Conservation (phyloP, 441 rosid genomes). For the Arabidopsis lyrata region DNA sequence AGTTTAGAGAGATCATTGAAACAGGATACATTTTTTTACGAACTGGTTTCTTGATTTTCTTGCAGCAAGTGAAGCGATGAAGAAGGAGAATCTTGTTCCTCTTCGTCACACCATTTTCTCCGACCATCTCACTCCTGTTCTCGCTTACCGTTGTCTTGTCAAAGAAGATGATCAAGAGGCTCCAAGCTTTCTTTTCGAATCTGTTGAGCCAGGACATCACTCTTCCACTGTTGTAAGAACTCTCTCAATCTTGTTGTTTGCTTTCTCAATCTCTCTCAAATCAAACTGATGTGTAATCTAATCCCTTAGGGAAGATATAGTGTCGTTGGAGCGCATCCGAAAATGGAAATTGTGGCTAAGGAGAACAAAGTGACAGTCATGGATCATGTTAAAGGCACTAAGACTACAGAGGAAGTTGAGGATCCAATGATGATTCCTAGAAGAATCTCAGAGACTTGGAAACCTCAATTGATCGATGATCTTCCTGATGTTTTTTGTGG, state of each 20-base stretch:
- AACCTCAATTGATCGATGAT: slow-evolving; percentile 60
- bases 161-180: slow-evolving; percentile 75
- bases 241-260: slow-evolving; percentile 2
- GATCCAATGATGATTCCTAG: slow-evolving; percentile 79
- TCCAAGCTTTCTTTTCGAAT: slow-evolving; percentile 82
- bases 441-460: slow-evolving; percentile 71
- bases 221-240: slow-evolving; percentile 60
- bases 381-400: slow-evolving; percentile 64
- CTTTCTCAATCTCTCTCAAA: not conserved
- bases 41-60: not conserved
- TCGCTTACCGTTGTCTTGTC: slow-evolving; percentile 79
- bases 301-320: slow-evolving; percentile 66
- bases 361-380: slow-evolving; percentile 66
- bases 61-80: slow-evolving; percentile 51
- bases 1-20: not conserved
- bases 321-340: slow-evolving; percentile 77
- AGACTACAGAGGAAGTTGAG: slow-evolving; percentile 63
- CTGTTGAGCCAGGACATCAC: slow-evolving; percentile 65
- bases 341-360: slow-evolving; percentile 74
- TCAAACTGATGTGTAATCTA: not conserved
- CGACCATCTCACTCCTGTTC: slow-evolving; percentile 82
- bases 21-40: not conserved
- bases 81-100: slow-evolving; percentile 64
- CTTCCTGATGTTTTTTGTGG: slow-evolving; percentile 87
- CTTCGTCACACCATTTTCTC: slow-evolving; percentile 72